These are phyloP conservation scores for Prunella vulgaris DNA, from an alignment of 257 asterid genomes.

Conservation along the genomic window DNA sequence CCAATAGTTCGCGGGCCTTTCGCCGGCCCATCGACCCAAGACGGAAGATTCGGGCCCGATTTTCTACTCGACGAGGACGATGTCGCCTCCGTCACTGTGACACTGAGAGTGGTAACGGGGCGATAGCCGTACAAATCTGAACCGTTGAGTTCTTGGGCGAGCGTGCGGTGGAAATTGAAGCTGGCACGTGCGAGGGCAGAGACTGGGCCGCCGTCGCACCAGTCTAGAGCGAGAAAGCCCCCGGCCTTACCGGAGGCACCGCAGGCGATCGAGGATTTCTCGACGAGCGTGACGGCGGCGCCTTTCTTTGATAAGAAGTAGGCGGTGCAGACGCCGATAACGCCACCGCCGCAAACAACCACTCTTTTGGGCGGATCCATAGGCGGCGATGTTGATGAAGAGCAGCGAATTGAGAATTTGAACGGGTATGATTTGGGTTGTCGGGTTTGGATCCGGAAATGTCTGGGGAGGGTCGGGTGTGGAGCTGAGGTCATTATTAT, in stretches of 20 bases:
- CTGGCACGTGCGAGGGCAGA: constrained; percentile 81
- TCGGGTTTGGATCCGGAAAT: constrained; percentile 18
- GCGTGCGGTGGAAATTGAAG: constrained; percentile 81
- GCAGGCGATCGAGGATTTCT: constrained; percentile 81
- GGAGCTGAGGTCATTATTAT: constrained; percentile 20
- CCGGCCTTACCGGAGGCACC: constrained; percentile 96
- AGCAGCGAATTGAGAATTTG: constrained; percentile 25
- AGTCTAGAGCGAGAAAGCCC: constrained; percentile 84
- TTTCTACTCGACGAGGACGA: constrained; percentile 21
- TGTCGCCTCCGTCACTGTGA: constrained; percentile 45
- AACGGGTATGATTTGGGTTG: constrained; percentile 11
- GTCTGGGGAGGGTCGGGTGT: neutral
- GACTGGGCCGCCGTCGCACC: constrained; percentile 78
- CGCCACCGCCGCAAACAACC: constrained; percentile 94
- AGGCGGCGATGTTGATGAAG: constrained; percentile 12
- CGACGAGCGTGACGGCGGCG: constrained; percentile 73
- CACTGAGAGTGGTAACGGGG: constrained; percentile 63
- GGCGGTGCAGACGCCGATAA: constrained; percentile 91
- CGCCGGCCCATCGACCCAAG: constrained; percentile 75
- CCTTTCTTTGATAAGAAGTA: constrained; percentile 69
- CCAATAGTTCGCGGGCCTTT: constrained; percentile 66
- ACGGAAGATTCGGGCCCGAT: constrained; percentile 37
- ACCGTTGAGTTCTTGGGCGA: constrained; percentile 80
- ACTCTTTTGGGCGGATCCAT: constrained; percentile 62
- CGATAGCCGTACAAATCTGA: constrained; percentile 70